phyloP scores from a whole-genome alignment of 805 yeast genomes.

The Saccharomycopsis schoenii region DNA sequence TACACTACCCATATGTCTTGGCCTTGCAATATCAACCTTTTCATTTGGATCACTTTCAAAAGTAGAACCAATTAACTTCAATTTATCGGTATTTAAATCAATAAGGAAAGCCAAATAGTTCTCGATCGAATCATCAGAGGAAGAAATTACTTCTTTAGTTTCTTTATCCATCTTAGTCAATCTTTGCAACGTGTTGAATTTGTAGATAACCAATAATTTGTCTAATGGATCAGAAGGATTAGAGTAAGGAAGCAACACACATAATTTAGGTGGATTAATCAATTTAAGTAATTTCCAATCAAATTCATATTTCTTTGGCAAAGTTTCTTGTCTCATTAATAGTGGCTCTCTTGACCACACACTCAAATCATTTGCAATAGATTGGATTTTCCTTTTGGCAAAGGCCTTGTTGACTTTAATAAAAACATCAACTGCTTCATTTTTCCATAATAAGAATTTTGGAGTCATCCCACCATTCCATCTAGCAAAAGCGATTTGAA shows the following conservation, averaged over 20 bases:
- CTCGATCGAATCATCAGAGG: constrained; percentile 40
- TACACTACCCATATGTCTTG: constrained; percentile 22
- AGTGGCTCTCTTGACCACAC: constrained; percentile 58
- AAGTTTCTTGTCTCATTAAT: constrained; percentile 36
- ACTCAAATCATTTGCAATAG: constrained; percentile 37
- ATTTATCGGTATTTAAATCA: constrained; percentile 48
- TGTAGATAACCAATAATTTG: constrained; percentile 51
- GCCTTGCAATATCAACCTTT: constrained; percentile 25
- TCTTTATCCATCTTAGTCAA: constrained; percentile 38
- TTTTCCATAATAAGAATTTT: constrained; percentile 70
- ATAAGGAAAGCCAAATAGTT: constrained; percentile 56
- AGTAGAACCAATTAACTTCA: constrained; percentile 53
- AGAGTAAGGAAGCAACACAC: constrained; percentile 60
- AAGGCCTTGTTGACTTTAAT: constrained; percentile 75
- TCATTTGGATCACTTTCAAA: constrained; percentile 47
- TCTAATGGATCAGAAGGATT: constrained; percentile 44
- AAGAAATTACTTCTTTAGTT: constrained; percentile 34
- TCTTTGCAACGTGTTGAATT: constrained; percentile 53
- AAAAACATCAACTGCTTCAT: constrained; percentile 67
- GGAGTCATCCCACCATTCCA: constrained; percentile 62
- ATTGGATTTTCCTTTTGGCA: constrained; percentile 45
- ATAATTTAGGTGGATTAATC: constrained; percentile 60
- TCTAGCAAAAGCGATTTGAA: constrained; percentile 56
- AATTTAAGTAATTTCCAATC: constrained; percentile 74
- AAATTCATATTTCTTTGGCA: constrained; percentile 50